phyloP scores from a whole-genome alignment of 2,329 filamentous ascomycete species.

The Apiospora hydei region DNA sequence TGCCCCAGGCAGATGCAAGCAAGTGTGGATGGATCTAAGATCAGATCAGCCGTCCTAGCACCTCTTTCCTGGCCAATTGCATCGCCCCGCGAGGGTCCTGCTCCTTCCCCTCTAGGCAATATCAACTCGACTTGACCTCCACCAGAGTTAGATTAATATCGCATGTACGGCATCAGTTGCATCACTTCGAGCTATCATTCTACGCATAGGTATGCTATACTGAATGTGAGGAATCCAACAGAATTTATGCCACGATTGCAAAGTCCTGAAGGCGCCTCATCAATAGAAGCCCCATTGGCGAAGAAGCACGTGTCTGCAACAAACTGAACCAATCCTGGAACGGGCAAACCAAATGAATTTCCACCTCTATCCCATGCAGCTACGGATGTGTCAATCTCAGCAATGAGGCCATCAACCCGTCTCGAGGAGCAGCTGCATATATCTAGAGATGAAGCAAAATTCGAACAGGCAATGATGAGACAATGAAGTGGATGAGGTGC shows the following conservation, averaged over 20 bases:
- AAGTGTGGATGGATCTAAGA: conserved; percentile 4
- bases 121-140: not conserved
- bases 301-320: too few species aligned
- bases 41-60: not conserved
- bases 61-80: not conserved
- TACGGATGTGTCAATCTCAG: too few species aligned
- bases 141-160: not conserved
- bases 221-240: not conserved
- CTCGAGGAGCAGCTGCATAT: too few species aligned
- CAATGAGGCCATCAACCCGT: too few species aligned
- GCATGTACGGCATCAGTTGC: not conserved
- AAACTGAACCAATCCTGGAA: too few species aligned
- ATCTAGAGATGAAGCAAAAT: not conserved
- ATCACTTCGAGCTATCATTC: not conserved
- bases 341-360: too few species aligned
- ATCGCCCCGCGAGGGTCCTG: not conserved
- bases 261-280: too few species aligned
- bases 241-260: not conserved
- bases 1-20: not conserved
- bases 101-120: conserved; percentile 18
- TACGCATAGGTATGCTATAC: not conserved
- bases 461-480: not conserved
- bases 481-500: not conserved
- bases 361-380: too few species aligned
- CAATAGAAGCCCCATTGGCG: too few species aligned